Base-by-base conservation (phyloP, 2,329 filamentous ascomycete species). In the Coniella vitis region DNA sequence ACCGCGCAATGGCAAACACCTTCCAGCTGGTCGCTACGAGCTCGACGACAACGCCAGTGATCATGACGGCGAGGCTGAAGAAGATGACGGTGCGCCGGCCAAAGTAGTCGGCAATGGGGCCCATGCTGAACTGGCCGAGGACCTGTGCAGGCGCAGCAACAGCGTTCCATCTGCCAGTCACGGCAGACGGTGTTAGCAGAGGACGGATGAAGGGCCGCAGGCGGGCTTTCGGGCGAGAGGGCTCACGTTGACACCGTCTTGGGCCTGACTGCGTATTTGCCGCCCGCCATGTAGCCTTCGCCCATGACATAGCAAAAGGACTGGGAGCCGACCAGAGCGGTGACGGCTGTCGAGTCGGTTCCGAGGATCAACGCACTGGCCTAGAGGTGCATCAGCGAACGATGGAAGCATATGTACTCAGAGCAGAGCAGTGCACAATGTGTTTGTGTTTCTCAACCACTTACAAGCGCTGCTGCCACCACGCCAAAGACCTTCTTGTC, bases 321-420 rank as follows among this genome's bases (percentile, higher is more conserved):
- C 16, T 42, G 39, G 4, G 39, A 42, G 9, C 39, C 39, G 7
- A 42, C 39, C n/a, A 42, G 39, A 25, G 39, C 22, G 25, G 39
- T 42, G 16, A 42, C 25, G 25, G 39, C 39, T 31, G 39, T 42
- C 8, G 39, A 32, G 13, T 42, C 39, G 4, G 39, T 42, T 12
- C 39, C 39, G n/a, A 42, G 39, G n/a, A 42, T 42, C 10, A 42
- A 25, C 4, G 39, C 39, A 29, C 39, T 42, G n/a, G 39, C 39
- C 39, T 42, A 29, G n/a, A n/a, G n/a, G n/a, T n/a, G n/a, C n/a
- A n/a, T 25, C 7, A n/a, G 13, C 20, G 17, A 40, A 22, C 20
- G 38, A 4, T 4, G 16, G 25, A 10, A 39, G 20, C 14, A 10
- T n/a, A 29, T n/a, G n/a, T n/a, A n/a, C n/a, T n/a, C n/a, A 20